These are phyloP conservation scores for Colletotrichum agaves DNA, from an alignment of 2,329 filamentous ascomycete species.

Conservation along the genomic window DNA sequence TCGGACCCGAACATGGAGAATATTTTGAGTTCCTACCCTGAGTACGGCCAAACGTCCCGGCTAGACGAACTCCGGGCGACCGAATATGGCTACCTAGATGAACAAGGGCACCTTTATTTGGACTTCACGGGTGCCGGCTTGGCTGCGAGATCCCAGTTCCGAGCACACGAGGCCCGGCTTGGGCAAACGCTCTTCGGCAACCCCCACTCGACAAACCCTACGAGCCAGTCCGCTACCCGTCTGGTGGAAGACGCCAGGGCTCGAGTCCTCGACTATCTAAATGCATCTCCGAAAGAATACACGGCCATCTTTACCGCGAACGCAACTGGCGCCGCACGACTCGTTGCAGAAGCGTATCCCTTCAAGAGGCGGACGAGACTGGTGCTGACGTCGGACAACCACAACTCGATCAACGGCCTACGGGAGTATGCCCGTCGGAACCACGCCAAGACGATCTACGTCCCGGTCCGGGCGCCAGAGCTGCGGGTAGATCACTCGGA, in stretches of 20 bases:
- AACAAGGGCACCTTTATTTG: slow-evolving; percentile 52
- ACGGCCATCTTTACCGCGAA: slow-evolving; percentile 54
- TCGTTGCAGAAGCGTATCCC: slow-evolving; percentile 53
- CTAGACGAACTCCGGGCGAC: slow-evolving; percentile 47
- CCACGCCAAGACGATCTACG: slow-evolving; percentile 44
- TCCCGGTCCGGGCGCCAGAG: slow-evolving; percentile 43
- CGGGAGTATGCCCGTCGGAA: slow-evolving; percentile 48
- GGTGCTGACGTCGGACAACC: slow-evolving; percentile 53
- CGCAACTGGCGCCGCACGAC: slow-evolving; percentile 51
- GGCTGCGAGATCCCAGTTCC: slow-evolving; percentile 46
- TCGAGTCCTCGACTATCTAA: slow-evolving; percentile 47
- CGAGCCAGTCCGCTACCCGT: slow-evolving; percentile 48
- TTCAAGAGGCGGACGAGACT: slow-evolving; percentile 43
- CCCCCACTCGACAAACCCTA: slow-evolving; percentile 53
- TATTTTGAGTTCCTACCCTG: slow-evolving; percentile 44
- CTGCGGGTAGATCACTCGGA: slow-evolving; percentile 44
- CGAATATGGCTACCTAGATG: slow-evolving; percentile 52
- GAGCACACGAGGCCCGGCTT: slow-evolving; percentile 46
- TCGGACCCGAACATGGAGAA: neutral
- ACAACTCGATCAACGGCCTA: slow-evolving; percentile 55
- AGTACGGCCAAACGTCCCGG: slow-evolving; percentile 46
- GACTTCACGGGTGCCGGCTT: slow-evolving; percentile 55
- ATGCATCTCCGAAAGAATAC: slow-evolving; percentile 51
- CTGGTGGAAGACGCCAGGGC: slow-evolving; percentile 47
- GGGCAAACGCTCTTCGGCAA: slow-evolving; percentile 49